phyloP scores from a whole-genome alignment of 768 basidiomycete species.

The Stropharia rugosoannulata region DNA sequence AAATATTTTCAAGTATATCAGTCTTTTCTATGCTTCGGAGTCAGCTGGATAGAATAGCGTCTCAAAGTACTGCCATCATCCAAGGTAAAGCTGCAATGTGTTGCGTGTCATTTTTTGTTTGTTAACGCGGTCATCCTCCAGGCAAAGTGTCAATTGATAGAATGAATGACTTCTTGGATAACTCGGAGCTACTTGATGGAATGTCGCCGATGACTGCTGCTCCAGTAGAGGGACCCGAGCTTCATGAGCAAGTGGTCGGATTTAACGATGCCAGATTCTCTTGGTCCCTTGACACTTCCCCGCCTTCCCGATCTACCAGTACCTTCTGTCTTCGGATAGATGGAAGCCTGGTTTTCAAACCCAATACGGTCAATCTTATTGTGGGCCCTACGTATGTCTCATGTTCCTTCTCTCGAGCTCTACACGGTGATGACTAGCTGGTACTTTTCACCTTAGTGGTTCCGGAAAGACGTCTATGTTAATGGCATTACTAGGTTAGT shows the following conservation, averaged over 20 bases:
- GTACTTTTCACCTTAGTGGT: slow-evolving; percentile 16
- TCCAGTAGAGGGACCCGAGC: not conserved
- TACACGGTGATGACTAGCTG: not conserved
- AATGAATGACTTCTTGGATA: slow-evolving; percentile 36
- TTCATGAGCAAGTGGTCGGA: slow-evolving; percentile 32
- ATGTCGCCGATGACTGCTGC: slow-evolving; percentile 26
- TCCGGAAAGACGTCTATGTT: slow-evolving; percentile 61
- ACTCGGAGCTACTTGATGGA: slow-evolving; percentile 50
- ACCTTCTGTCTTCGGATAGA: slow-evolving; percentile 52
- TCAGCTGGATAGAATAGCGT: slow-evolving; percentile 41
- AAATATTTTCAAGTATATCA: slow-evolving; percentile 52
- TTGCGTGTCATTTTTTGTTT: not conserved
- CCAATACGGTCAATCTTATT: slow-evolving; percentile 53
- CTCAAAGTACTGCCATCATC: slow-evolving; percentile 19
- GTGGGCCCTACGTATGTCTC: slow-evolving; percentile 48
- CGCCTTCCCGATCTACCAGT: slow-evolving; percentile 42
- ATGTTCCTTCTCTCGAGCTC: not conserved
- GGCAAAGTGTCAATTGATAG: slow-evolving; percentile 69
- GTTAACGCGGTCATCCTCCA: slow-evolving; percentile 6
- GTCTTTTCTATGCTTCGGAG: slow-evolving; percentile 64
- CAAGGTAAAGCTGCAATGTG: slow-evolving; percentile 10
- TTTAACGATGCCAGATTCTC: slow-evolving; percentile 54
- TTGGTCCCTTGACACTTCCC: slow-evolving; percentile 44
- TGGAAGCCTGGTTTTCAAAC: slow-evolving; percentile 54
- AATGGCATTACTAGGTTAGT: slow-evolving; percentile 44